These are phyloP conservation scores for Naegleria gruberi DNA, from an alignment of 208 protist genomes.

Conservation along the genomic window DNA sequence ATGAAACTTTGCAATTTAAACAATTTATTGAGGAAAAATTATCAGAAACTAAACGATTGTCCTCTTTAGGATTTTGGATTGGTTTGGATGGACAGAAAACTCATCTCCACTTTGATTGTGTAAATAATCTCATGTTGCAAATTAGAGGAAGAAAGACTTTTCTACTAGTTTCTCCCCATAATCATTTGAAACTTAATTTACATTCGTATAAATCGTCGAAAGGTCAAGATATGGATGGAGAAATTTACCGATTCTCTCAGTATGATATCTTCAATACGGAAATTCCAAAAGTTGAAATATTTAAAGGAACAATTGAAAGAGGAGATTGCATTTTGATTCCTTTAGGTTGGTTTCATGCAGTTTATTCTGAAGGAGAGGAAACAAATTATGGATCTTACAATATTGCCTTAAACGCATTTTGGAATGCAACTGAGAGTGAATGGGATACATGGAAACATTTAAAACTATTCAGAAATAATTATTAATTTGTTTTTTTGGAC, in stretches of 20 bases:
- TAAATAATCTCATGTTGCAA: neutral
- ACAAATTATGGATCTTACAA: too few species aligned
- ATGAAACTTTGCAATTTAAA: neutral
- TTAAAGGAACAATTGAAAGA: neutral
- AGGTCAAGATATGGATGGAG: neutral
- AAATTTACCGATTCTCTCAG: neutral
- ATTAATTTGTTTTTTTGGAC: neutral
- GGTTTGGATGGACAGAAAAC: neutral
- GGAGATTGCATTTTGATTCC: neutral
- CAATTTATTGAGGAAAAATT: neutral
- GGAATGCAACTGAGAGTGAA: neutral
- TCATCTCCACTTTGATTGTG: neutral
- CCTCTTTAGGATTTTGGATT: neutral
- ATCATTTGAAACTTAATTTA: neutral
- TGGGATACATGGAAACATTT: neutral
- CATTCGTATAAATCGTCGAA: neutral
- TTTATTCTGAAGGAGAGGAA: neutral
- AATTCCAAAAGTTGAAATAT: neutral
- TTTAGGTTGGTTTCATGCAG: neutral
- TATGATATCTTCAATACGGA: neutral
- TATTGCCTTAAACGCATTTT: neutral
- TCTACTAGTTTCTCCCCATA: neutral
- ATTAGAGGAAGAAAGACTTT: neutral
- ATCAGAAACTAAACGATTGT: neutral
- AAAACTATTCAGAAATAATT: neutral